Evolutionary conservation across 2,329 filamentous ascomycete genomes (phyloP).

Genomic region (Alternaria postmessia): DNA sequence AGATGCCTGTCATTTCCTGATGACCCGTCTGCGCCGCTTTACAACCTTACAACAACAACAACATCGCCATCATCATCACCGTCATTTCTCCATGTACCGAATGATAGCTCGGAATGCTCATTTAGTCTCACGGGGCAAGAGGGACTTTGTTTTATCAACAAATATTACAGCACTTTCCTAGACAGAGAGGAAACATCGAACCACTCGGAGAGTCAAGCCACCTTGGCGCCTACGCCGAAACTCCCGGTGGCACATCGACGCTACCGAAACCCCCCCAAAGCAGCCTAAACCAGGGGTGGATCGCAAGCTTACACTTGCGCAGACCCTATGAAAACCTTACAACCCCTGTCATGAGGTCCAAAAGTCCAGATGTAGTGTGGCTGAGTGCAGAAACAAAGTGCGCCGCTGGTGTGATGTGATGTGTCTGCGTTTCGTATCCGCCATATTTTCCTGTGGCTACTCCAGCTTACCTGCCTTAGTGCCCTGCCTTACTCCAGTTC

Average conservation of each 20-base stretch:
- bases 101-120: too few species aligned
- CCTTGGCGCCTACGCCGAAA: constrained; percentile 2
- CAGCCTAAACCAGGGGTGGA: constrained; percentile 21
- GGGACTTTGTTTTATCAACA: not conserved
- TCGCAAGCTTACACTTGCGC: not conserved
- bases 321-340: not conserved
- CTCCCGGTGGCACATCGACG: constrained; percentile 6
- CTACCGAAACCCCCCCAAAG: constrained; percentile 9
- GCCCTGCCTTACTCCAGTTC: not conserved
- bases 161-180: too few species aligned
- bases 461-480: not conserved
- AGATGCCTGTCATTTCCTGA: not conserved
- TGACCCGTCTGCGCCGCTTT: not conserved
- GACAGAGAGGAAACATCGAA: not conserved
- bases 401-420: not conserved
- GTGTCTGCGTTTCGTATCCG: constrained; percentile 5
- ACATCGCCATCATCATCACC: too few species aligned
- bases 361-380: constrained; percentile 24
- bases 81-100: not conserved
- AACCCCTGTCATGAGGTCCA: constrained; percentile 11
- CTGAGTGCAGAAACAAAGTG: constrained; percentile 18
- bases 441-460: not conserved
- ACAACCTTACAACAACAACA: not conserved
- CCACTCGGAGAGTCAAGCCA: not conserved
- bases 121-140: too few species aligned